Base-by-base conservation (phyloP, 1,284 basidiomycete genomes). In the Austroboletus rostrupii region DNA sequence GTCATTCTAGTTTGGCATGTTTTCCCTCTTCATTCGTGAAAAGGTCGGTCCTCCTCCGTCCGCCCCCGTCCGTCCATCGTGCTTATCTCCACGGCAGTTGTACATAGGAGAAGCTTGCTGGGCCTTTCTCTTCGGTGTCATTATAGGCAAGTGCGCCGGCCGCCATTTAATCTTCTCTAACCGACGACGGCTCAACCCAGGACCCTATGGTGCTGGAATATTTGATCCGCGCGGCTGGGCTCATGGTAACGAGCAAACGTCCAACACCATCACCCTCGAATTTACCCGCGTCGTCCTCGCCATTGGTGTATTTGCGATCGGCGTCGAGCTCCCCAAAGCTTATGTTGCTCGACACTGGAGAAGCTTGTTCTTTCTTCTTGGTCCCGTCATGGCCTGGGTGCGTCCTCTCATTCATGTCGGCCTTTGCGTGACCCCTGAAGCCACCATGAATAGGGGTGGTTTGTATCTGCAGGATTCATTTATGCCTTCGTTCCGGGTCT, bases 51-150 rank as follows among this genome's bases (percentile, higher is more conserved):
- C 56, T 12, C 12, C 29, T 21, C 11, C 2, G 19, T 11, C n/a
- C 9, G 26, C 29, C 7, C 49, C 11, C n/a, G 6, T 16, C 7
- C 23, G 23, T 26, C 23, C 6, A 5, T 14, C 21, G 31, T 49
- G 10, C 55, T 67, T 38, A 62, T 41, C 43, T 1, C n/a, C 10
- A 2, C 16, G 20, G 12, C 47, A 88, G 77, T 72, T 97, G 29
- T 99, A 97, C 66, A 85, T 98, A 55, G 97, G 97, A 57, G 97
- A 99, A 78, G 94, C 97, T 6, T 92, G 90, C 57, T 90, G 93
- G 78, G 94, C 97, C 3, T 97, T 97, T 57, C 69, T 95, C 33
- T 94, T 97, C 60, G 95, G 96, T 23, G 90, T 98, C 64, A 90
- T 96, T 56, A 87, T 98, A 54, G 85, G 85, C 80, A 63, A 57